Evolutionary conservation across 805 yeast genomes (phyloP).

Genomic region (Candida parachauliodes): DNA sequence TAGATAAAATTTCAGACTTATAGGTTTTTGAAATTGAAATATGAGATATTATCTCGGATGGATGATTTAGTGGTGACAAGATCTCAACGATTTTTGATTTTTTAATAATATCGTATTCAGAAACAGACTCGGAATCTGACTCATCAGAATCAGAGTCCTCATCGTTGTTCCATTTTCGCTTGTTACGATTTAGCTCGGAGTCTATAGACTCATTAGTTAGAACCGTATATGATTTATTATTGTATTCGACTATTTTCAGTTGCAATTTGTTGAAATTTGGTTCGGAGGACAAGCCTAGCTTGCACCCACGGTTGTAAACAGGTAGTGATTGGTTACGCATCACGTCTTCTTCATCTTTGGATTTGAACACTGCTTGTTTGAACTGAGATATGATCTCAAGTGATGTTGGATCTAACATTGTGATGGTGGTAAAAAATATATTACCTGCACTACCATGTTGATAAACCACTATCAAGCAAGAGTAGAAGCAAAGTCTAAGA

Average conservation of each 20-base stretch:
- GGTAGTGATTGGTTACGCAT: conserved; percentile 10
- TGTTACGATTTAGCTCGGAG: conserved; percentile 21
- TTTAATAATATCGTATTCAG: conserved; percentile 22
- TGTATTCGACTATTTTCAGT: conserved; percentile 37
- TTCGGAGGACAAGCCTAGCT: conserved; percentile 10
- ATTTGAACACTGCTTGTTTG: conserved; percentile 28
- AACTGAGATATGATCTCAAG: conserved; percentile 36
- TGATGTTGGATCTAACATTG: conserved; percentile 37
- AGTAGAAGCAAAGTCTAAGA: no score
- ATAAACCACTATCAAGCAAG: no score
- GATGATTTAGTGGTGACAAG: conserved; percentile 74
- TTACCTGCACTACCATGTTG: no score
- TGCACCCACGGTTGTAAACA: conserved; percentile 26
- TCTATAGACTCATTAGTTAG: conserved; percentile 34
- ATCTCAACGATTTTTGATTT: conserved; percentile 40
- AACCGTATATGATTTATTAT: conserved; percentile 33
- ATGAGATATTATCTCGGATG: conserved; percentile 72
- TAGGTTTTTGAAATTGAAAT: conserved; percentile 67
- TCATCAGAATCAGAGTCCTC: conserved; percentile 9
- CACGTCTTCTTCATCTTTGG: neutral
- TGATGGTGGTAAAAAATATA: neutral
- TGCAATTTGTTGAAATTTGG: conserved; percentile 17
- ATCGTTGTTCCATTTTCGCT: conserved; percentile 34
- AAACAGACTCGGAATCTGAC: conserved; percentile 14
- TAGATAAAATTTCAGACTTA: conserved; percentile 46